phyloP scores from a whole-genome alignment of 176 grass and related monocot species.

The Aegilops longissima region DNA sequence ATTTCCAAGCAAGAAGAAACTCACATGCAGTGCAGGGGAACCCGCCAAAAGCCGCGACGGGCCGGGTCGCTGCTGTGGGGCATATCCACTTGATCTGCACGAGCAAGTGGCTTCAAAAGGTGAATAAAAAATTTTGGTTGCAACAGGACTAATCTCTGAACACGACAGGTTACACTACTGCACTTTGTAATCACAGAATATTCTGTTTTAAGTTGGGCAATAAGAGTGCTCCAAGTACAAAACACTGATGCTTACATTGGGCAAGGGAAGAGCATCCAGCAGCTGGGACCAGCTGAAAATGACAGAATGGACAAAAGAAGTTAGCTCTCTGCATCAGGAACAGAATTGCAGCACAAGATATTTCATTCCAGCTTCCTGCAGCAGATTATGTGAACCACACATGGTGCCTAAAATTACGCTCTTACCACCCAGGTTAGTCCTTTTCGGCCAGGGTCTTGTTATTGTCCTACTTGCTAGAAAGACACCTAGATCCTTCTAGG shows the following conservation, averaged over 20 bases:
- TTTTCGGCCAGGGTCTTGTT: neutral
- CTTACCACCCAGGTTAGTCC: neutral
- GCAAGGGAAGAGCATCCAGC: conserved; percentile 89
- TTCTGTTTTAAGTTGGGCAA: conserved; percentile 14
- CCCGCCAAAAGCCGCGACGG: conserved; percentile 84
- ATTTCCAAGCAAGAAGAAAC: conserved; percentile 15
- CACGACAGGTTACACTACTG: conserved; percentile 21
- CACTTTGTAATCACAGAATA: conserved; percentile 21
- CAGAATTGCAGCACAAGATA: conserved; percentile 28
- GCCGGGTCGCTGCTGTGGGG: conserved; percentile 70
- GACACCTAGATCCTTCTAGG: neutral
- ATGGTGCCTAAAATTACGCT: neutral
- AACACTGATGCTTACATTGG: conserved; percentile 69
- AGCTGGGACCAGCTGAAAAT: conserved; percentile 83
- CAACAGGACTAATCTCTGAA: conserved; percentile 1
- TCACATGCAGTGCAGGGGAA: conserved; percentile 95
- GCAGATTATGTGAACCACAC: conserved; percentile 25
- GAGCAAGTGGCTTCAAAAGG: neutral
- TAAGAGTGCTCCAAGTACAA: conserved; percentile 40
- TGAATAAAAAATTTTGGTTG: conserved; percentile 33
- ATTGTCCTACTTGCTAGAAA: neutral
- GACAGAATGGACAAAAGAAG: conserved; percentile 27
- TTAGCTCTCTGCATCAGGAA: conserved; percentile 33
- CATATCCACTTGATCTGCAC: conserved; percentile 98
- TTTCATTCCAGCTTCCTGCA: conserved; percentile 29